Base-by-base conservation (phyloP, 2,329 filamentous ascomycete genomes). In the Blastomyces gilchristii region DNA sequence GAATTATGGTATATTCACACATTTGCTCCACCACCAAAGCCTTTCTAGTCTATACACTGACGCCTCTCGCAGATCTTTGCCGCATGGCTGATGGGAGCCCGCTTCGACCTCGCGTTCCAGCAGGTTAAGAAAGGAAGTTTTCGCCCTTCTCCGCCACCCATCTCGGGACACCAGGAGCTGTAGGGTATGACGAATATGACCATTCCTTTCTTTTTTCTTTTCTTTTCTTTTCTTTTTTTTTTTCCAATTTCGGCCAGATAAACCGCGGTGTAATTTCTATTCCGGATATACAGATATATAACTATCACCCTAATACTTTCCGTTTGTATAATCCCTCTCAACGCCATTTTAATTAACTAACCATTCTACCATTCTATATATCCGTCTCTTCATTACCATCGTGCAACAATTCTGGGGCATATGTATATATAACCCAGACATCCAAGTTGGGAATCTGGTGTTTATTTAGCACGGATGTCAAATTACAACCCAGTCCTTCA, bases 391-490 rank as follows among this genome's bases (percentile, higher is more conserved):
- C 49, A 52, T 18, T 43, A 25, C 54, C 2, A 11, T 39, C 4
- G 5, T 58, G 34, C 54, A 25, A 16, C 54, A 11, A 39, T 39
- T 39, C 9, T 39, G 37, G 34, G 37, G 37, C 37, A 11, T 39
- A 39, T 39, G 12, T 39, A 39, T 39, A 39, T 39, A 39, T 39
- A 39, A 39, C 37, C 9, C 37, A 39, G 37, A 39, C 37, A 39
- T 12, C 37, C 37, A 9, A 12, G 37, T 39, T 39, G 37, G 37
- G 2, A 12, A 1, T 3, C 37, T 39, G 37, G 34, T n/a, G n/a
- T 37, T 68, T 79, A 93, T 37, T 68, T 79, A 93, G 92, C 92
- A 96, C 90, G 88, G 90, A 96, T 96, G 91, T 97, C 91, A 96
- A 96, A 96, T 96, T 97, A 86, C 92, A 94, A 93, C 88, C 82